Conservation (phyloP, 345 rosid species). For the Carallia brachiata region DNA sequence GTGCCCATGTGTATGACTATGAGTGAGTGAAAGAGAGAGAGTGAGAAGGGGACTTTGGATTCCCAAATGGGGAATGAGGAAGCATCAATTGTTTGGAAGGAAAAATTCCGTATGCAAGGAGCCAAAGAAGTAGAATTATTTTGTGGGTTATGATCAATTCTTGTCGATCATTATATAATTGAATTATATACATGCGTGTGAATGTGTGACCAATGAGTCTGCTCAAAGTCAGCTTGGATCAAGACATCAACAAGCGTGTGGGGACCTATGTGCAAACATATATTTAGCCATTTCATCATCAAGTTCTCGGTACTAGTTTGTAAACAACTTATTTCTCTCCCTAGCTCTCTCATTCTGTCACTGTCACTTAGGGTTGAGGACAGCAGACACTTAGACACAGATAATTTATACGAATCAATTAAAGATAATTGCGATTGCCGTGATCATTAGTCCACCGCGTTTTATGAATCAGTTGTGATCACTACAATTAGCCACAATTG, state of each 20-base stretch:
- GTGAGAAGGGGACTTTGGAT: slow-evolving; percentile 12
- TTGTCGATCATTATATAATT: background rate
- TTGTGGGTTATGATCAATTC: background rate
- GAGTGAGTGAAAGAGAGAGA: background rate
- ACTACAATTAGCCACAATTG: too few relatives aligned
- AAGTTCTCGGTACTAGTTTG: background rate
- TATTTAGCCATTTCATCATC: background rate
- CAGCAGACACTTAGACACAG: too few relatives aligned
- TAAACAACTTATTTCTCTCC: background rate
- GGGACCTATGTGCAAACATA: slow-evolving; percentile 2
- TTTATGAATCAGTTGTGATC: too few relatives aligned
- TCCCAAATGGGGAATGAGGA: slow-evolving; percentile 14
- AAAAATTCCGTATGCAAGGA: slow-evolving; percentile 22
- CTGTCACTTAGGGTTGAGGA: too few relatives aligned
- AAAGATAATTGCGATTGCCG: too few relatives aligned
- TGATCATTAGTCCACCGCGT: too few relatives aligned
- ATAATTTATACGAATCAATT: too few relatives aligned
- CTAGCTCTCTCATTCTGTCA: too few relatives aligned
- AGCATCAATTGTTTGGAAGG: slow-evolving; percentile 13
- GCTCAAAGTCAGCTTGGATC: slow-evolving; percentile 22
- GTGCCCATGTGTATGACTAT: background rate
- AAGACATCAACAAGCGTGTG: slow-evolving; percentile 17
- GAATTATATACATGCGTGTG: background rate
- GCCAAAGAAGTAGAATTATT: slow-evolving; percentile 12
- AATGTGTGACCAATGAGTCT: background rate